These are phyloP conservation scores for Drosera spatulata DNA, from an alignment of 179 eudicot genomes.

Conservation along the genomic window DNA sequence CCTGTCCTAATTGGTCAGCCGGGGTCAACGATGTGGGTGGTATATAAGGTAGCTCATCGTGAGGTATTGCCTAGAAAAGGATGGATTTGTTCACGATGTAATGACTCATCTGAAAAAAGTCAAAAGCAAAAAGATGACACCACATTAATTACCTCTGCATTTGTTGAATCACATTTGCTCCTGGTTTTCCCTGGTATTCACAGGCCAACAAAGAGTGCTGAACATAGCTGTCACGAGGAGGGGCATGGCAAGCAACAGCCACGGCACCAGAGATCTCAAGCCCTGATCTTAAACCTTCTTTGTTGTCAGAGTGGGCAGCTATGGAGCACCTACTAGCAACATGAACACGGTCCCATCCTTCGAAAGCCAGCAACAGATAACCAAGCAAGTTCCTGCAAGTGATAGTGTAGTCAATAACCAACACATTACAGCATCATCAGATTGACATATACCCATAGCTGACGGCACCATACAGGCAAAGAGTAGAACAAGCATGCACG, in stretches of 20 bases:
- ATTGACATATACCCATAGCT: too few relatives aligned
- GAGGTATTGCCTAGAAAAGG: too few relatives aligned
- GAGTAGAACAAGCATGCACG: too few relatives aligned
- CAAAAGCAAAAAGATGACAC: too few relatives aligned
- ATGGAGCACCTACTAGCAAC: slow-evolving; percentile 44
- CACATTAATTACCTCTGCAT: slow-evolving; percentile 52
- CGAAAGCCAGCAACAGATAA: slow-evolving; percentile 46
- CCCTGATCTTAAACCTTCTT: slow-evolving; percentile 49
- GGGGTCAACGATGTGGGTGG: too few relatives aligned
- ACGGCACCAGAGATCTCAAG: slow-evolving; percentile 70
- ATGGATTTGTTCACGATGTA: too few relatives aligned
- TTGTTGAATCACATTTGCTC: slow-evolving; percentile 23
- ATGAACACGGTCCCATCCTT: slow-evolving; percentile 45
- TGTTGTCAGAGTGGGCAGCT: slow-evolving; percentile 27
- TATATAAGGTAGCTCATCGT: too few relatives aligned
- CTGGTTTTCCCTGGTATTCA: slow-evolving; percentile 26
- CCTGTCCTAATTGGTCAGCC: too few relatives aligned
- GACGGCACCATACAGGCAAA: too few relatives aligned
- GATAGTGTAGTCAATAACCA: neutral
- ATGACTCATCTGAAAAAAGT: too few relatives aligned
- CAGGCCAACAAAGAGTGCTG: slow-evolving; percentile 45
- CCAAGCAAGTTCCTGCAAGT: slow-evolving; percentile 73
- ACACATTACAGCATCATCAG: too few relatives aligned
- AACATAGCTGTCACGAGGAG: slow-evolving; percentile 16
- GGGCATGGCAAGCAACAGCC: slow-evolving; percentile 58